Conservation (phyloP, 179 eudicot species). For the Actinidia arguta region DNA sequence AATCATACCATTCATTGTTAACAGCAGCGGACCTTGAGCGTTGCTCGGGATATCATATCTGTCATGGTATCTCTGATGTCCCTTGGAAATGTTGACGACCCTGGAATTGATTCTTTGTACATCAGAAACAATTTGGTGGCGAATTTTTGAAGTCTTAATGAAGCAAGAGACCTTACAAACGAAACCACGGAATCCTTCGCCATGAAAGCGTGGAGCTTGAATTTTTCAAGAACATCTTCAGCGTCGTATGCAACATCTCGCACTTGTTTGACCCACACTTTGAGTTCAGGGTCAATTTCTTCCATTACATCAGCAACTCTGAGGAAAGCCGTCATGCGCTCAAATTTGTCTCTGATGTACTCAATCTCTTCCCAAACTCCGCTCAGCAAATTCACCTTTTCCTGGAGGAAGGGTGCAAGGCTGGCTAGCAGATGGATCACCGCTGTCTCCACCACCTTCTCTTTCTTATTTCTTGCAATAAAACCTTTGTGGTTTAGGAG, state of each 20-base stretch:
- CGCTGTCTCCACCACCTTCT: not conserved
- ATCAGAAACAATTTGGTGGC: constrained; percentile 14
- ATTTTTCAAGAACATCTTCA: constrained; percentile 26
- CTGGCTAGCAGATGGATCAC: not conserved
- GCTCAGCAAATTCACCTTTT: not conserved
- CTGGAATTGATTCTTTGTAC: constrained; percentile 8
- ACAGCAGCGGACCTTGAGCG: not conserved
- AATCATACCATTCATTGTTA: constrained; percentile 10
- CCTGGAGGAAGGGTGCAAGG: not conserved
- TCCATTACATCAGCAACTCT: constrained; percentile 16
- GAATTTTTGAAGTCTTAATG: not conserved
- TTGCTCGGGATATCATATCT: not conserved
- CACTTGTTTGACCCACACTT: constrained; percentile 31
- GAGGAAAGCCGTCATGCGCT: not conserved
- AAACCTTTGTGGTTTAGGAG: no score
- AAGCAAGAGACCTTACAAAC: not conserved
- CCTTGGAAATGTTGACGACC: constrained; percentile 13
- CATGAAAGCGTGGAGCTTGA: constrained; percentile 5
- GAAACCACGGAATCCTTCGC: not conserved
- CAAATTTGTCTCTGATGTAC: not conserved
- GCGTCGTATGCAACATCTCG: constrained; percentile 24
- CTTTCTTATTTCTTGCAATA: no score
- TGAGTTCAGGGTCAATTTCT: constrained; percentile 15
- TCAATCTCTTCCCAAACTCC: not conserved
- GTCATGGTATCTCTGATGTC: constrained; percentile 11